These are phyloP conservation scores for Ogataea paraovalis DNA, from an alignment of 805 yeast species.

Conservation along the genomic window DNA sequence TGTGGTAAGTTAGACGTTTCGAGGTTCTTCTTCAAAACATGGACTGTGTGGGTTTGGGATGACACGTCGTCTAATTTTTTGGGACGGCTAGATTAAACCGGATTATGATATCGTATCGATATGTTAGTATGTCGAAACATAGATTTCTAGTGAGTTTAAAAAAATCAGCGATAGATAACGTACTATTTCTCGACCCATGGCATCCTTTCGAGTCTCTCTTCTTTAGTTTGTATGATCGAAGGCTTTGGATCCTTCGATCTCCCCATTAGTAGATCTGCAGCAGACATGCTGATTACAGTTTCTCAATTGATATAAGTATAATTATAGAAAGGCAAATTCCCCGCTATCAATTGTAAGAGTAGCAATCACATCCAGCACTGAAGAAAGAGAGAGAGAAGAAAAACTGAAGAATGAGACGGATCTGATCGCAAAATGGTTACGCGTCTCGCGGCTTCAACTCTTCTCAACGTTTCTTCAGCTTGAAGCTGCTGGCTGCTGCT, in stretches of 20 bases:
- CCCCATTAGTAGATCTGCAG: conserved; percentile 18
- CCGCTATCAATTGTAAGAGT: no score
- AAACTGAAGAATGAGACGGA: not conserved
- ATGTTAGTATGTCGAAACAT: no score
- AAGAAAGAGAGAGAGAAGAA: not conserved
- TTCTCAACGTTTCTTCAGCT: no score
- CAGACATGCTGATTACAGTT: conserved; percentile 11
- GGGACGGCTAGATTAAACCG: conserved; percentile 62
- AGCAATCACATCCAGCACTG: no score
- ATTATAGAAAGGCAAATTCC: no score
- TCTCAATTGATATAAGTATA: not conserved
- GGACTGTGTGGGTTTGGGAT: conserved; percentile 87
- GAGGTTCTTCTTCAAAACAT: conserved; percentile 73
- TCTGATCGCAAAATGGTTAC: not conserved
- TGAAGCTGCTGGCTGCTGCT: no score
- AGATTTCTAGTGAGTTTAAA: no score
- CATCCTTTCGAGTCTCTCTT: conserved; percentile 45
- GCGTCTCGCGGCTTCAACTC: no score
- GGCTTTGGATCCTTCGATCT: conserved; percentile 10
- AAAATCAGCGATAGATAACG: conserved; percentile 22
- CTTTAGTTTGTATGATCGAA: conserved; percentile 14
- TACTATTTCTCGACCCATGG: conserved; percentile 94
- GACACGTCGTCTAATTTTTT: conserved; percentile 79
- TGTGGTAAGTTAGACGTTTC: conserved; percentile 84
- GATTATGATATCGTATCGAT: no score